phyloP scores from a whole-genome alignment of 768 basidiomycete species.

The Suillus alpinus region DNA sequence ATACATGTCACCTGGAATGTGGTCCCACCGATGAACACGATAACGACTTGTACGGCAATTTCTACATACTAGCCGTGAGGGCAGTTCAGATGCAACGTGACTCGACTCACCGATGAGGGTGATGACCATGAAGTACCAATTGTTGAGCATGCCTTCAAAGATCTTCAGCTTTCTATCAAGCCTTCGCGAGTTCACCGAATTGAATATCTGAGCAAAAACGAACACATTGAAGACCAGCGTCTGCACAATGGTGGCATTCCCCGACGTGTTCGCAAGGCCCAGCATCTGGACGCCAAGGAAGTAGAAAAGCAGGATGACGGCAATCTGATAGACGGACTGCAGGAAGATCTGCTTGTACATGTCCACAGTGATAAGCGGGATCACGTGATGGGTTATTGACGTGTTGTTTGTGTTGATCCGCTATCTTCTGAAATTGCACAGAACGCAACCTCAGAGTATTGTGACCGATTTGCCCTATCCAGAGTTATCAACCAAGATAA shows the following conservation, averaged over 20 bases:
- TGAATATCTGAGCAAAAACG: slow-evolving; percentile 97
- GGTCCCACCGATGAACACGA: slow-evolving; percentile 87
- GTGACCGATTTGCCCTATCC: slow-evolving; percentile 89
- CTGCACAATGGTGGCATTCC: slow-evolving; percentile 51
- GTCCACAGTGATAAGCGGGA: slow-evolving; percentile 86
- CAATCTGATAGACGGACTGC: slow-evolving; percentile 86
- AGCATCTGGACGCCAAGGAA: slow-evolving; percentile 78
- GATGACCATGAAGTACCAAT: slow-evolving; percentile 82
- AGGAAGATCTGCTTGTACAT: slow-evolving; percentile 97
- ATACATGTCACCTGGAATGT: slow-evolving; percentile 88
- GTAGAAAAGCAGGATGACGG: slow-evolving; percentile 83
- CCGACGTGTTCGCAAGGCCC: slow-evolving; percentile 39
- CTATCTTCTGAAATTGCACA: slow-evolving; percentile 75
- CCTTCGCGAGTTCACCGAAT: slow-evolving; percentile 87
- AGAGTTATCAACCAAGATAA: slow-evolving; percentile 1
- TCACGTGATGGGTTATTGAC: too few species aligned
- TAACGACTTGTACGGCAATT: slow-evolving; percentile 80
- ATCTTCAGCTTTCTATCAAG: slow-evolving; percentile 86
- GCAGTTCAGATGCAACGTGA: slow-evolving; percentile 1
- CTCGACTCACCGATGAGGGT: slow-evolving; percentile 72
- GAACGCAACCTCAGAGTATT: slow-evolving; percentile 84
- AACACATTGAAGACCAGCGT: slow-evolving; percentile 98
- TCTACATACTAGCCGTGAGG: slow-evolving; percentile 45
- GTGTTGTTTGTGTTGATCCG: too few species aligned
- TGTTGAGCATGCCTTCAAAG: slow-evolving; percentile 76